A percentile compares a stretch with the other conserved stretches of the same genome.
Evolutionary conservation across 441 rosid genomes (phyloP).

Genomic region (Gossypium gossypioides): DNA sequence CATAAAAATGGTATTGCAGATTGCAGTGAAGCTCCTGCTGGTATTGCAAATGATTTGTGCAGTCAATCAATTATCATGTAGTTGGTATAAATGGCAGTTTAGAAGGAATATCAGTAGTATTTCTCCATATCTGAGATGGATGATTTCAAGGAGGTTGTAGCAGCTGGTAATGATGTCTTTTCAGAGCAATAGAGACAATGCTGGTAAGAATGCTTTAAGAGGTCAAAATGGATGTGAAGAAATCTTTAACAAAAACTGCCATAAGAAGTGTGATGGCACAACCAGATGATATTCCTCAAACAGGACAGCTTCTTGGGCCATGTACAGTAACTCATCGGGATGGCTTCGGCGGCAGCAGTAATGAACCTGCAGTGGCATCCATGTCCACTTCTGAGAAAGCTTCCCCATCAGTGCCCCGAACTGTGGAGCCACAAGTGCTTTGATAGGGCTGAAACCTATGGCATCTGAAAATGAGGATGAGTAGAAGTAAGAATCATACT

Average conservation of each 20-base stretch:
- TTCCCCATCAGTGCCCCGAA: neutral
- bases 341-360: constrained; percentile 3
- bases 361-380: constrained; percentile 9
- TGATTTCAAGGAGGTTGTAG: too few relatives aligned
- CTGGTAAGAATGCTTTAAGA: too few relatives aligned
- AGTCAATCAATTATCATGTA: constrained; percentile 4
- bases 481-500: neutral
- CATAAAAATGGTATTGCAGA: constrained; percentile 8
- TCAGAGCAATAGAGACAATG: too few relatives aligned
- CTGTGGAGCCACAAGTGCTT: constrained; percentile 7
- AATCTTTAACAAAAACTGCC: too few relatives aligned
- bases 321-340: neutral
- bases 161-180: too few relatives aligned
- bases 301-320: constrained; percentile 5
- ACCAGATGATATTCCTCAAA: neutral
- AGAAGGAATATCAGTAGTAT: too few relatives aligned
- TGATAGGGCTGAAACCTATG: neutral
- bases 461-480: constrained; percentile 4
- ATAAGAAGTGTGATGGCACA: too few relatives aligned
- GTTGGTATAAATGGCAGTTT: neutral
- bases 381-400: constrained; percentile 11
- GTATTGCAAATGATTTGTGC: constrained; percentile 14
- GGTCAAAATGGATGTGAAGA: too few relatives aligned
- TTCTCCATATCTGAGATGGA: too few relatives aligned
- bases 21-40: constrained; percentile 9